These are phyloP conservation scores for Ascochyta viciae-villosae DNA, from an alignment of 2,329 filamentous ascomycete species.

Conservation along the genomic window DNA sequence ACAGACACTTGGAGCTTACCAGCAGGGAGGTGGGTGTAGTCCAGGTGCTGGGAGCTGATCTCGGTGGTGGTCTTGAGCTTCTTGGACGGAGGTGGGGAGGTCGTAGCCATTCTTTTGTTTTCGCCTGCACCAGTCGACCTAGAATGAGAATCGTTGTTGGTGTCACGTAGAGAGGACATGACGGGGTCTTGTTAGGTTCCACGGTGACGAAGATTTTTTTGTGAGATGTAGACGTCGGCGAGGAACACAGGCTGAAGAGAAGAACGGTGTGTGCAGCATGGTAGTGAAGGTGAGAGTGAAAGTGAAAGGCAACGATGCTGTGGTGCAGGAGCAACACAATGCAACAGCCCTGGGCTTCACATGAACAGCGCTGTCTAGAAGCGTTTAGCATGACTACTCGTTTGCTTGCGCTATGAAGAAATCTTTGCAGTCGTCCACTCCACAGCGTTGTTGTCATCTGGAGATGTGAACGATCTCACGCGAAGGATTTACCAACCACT, in stretches of 20 bases:
- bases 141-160: neutral
- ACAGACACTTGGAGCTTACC: neutral
- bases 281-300: neutral
- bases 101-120: neutral
- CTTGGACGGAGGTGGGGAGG: neutral
- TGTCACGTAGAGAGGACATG: neutral
- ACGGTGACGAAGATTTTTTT: neutral
- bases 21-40: conserved; percentile 18
- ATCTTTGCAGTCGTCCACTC: too few species aligned
- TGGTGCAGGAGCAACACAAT: too few species aligned
- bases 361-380: too few species aligned
- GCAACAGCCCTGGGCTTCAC: too few species aligned
- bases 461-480: too few species aligned
- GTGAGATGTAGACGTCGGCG: too few species aligned
- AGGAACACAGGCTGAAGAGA: too few species aligned
- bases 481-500: too few species aligned
- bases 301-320: neutral
- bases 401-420: too few species aligned
- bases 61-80: neutral
- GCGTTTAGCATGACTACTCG: too few species aligned
- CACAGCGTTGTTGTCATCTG: too few species aligned
- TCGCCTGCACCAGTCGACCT: neutral
- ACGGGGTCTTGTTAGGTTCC: neutral
- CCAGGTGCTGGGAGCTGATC: conserved; percentile 7
- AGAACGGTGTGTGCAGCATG: neutral